Evolutionary conservation across 306 rosid genomes (phyloP).

Genomic region (Hippophae tibetana): DNA sequence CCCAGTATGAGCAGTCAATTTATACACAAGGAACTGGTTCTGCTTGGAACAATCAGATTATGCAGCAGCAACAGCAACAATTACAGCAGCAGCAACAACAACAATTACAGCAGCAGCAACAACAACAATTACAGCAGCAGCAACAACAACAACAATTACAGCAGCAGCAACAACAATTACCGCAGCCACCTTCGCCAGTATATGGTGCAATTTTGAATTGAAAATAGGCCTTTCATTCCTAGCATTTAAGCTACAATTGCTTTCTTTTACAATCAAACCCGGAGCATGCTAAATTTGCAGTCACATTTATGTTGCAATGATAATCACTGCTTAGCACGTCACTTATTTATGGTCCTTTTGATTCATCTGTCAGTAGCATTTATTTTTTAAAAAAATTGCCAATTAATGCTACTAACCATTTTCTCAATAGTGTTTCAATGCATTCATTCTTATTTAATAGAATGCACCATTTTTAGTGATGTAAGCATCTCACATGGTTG

Average conservation of each 20-base stretch:
- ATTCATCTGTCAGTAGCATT: no score
- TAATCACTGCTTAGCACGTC: constrained; percentile 6
- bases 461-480: constrained; percentile 13
- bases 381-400: no score
- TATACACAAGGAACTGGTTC: constrained; percentile 49
- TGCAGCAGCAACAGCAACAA: constrained; percentile 18
- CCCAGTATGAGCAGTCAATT: constrained; percentile 55
- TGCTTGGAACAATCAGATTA: constrained; percentile 73
- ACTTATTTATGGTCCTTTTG: neutral
- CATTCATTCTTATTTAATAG: constrained; percentile 12
- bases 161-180: constrained; percentile 24
- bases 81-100: no score
- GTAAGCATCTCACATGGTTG: constrained; percentile 13
- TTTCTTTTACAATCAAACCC: neutral
- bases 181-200: constrained; percentile 47
- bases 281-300: constrained; percentile 12
- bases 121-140: no score
- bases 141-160: no score
- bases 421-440: constrained; percentile 9
- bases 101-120: no score
- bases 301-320: constrained; percentile 15
- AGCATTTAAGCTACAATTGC: no score
- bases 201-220: constrained; percentile 46
- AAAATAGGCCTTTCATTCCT: constrained; percentile 5
- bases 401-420: neutral